Percentiles rank a stretch among this genome's conserved stretches.
Evolutionary conservation across 1,284 basidiomycete genomes (phyloP).

Genomic region (Rhizoctonia solani): DNA sequence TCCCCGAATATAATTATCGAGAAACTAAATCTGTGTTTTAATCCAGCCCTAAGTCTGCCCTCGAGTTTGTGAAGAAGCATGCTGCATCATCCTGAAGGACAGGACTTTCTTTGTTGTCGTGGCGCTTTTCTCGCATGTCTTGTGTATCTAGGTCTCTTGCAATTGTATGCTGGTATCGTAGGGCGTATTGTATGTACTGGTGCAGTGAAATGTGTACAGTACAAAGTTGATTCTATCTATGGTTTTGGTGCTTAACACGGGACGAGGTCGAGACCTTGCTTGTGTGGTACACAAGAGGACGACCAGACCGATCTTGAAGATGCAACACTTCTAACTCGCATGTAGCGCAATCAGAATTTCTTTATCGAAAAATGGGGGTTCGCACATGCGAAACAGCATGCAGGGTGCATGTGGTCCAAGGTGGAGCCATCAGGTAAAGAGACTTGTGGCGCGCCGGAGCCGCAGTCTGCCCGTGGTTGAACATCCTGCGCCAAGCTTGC

Average conservation of each 20-base stretch:
- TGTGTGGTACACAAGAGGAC: no score
- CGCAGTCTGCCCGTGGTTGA: no score
- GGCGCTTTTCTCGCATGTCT: not conserved
- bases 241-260: conserved; percentile 1
- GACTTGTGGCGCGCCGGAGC: no score
- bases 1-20: not conserved
- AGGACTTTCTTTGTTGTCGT: not conserved
- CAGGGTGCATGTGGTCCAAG: no score
- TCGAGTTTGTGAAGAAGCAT: conserved; percentile 50
- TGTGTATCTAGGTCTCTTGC: conserved; percentile 20
- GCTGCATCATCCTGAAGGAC: not conserved
- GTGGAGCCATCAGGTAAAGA: no score
- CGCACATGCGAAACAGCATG: no score
- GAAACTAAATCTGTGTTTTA: not conserved
- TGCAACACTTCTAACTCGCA: no score
- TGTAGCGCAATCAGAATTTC: no score
- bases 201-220: conserved; percentile 23
- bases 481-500: no score
- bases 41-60: conserved; percentile 48
- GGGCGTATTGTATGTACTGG: not conserved
- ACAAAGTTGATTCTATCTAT: conserved; percentile 11
- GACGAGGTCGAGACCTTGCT: no score
- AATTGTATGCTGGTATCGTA: conserved; percentile 14
- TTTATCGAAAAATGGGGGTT: no score
- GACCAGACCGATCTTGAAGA: no score